Percentiles rank a stretch among this genome's conserved stretches.
Evolutionary conservation across 495 filamentous ascomycete species (phyloP).

Genomic region (Oidiodendron maius): DNA sequence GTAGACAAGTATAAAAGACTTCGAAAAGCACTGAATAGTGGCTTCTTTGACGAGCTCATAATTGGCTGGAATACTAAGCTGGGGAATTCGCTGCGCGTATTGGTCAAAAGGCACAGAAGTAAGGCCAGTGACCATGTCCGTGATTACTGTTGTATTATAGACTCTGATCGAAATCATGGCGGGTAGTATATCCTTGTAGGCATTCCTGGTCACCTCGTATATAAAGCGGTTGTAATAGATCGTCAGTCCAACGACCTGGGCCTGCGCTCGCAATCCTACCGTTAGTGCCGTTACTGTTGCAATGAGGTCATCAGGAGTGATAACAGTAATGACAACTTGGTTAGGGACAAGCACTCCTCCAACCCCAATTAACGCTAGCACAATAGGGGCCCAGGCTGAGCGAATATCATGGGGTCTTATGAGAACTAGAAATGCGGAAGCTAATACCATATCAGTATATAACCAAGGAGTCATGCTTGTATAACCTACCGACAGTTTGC

Average conservation of each 20-base stretch:
- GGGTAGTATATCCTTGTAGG: background rate
- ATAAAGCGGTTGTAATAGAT: background rate
- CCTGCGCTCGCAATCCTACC: background rate
- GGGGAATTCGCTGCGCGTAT: background rate
- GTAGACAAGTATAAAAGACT: constrained; percentile 11
- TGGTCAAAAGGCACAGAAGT: background rate
- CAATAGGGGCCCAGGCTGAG: background rate
- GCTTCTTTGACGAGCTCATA: background rate
- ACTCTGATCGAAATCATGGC: background rate
- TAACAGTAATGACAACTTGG: background rate
- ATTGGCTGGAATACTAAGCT: background rate
- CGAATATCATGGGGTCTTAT: background rate
- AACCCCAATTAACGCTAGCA: background rate
- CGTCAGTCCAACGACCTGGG: background rate
- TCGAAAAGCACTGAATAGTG: background rate
- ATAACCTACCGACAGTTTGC: background rate
- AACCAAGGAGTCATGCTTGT: no score
- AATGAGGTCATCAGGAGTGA: background rate
- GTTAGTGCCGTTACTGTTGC: background rate
- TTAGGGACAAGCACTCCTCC: background rate
- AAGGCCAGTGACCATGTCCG: background rate
- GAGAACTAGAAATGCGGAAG: background rate
- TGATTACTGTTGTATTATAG: background rate
- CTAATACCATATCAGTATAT: background rate
- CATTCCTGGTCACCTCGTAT: background rate